Conservation (phyloP, 2,329 filamentous ascomycete genomes). For the Calonectria pauciramosa region DNA sequence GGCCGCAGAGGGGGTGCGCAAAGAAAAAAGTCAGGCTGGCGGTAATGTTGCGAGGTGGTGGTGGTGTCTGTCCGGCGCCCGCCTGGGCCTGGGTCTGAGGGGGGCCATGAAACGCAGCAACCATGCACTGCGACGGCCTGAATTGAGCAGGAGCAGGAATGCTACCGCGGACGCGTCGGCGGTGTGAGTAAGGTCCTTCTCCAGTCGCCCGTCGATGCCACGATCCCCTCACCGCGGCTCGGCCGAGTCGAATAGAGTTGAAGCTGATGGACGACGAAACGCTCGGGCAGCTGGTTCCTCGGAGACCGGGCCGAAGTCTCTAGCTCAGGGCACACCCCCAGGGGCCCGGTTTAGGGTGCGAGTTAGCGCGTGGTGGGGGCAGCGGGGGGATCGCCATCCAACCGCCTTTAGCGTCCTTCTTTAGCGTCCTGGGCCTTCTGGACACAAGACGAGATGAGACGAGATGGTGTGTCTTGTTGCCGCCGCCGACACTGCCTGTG, state of each 20-base stretch:
- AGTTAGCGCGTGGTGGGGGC: neutral
- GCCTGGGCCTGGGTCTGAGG: neutral
- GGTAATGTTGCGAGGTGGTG: neutral
- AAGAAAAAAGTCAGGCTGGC: neutral
- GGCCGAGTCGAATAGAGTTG: constrained; percentile 5
- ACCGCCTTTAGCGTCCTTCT: constrained; percentile 6
- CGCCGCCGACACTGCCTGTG: neutral
- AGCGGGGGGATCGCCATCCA: constrained; percentile 9
- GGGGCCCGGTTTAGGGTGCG: neutral
- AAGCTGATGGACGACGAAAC: neutral
- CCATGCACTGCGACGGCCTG: neutral
- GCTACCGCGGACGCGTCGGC: neutral
- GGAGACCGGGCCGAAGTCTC: constrained; percentile 4
- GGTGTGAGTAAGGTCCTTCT: neutral
- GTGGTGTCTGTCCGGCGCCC: neutral
- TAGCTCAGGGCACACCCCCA: constrained; percentile 9
- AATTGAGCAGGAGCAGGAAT: neutral
- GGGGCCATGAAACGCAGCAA: neutral
- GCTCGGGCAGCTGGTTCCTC: neutral
- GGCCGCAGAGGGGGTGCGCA: neutral
- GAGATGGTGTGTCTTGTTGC: neutral
- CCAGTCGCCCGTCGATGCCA: neutral
- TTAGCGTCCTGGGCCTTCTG: neutral
- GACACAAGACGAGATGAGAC: constrained; percentile 1
- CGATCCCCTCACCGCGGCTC: neutral